A percentile compares a stretch with the other conserved stretches of the same genome.
phyloP scores from a whole-genome alignment of 140 eudicot genomes.

The Stevia rebaudiana region DNA sequence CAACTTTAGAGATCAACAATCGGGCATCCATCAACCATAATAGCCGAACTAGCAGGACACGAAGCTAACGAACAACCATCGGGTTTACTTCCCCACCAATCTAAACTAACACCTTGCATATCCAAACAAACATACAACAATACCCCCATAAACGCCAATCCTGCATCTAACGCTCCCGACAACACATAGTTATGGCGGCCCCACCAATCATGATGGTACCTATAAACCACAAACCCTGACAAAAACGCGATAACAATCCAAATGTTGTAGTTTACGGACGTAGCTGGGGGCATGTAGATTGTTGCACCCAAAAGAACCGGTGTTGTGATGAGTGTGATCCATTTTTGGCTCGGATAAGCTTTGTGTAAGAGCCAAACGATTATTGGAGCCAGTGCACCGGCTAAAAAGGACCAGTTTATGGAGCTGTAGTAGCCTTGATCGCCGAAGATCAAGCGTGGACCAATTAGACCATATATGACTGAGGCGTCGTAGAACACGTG shows the following conservation, averaged over 20 bases:
- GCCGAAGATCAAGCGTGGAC: conserved; percentile 76
- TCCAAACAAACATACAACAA: conserved; percentile 56
- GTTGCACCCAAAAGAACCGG: conserved; percentile 71
- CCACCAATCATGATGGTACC: conserved; percentile 80
- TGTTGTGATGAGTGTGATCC: conserved; percentile 54
- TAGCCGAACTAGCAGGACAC: conserved; percentile 70
- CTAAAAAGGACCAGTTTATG: conserved; percentile 78
- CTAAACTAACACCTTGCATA: conserved; percentile 57
- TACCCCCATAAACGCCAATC: conserved; percentile 84
- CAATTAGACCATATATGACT: conserved; percentile 82
- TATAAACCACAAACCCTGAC: conserved; percentile 70
- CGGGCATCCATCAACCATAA: conserved; percentile 66
- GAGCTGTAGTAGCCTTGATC: conserved; percentile 73
- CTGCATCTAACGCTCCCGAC: conserved; percentile 91
- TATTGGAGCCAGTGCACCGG: conserved; percentile 69
- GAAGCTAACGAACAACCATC: conserved; percentile 83
- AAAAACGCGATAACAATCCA: conserved; percentile 76
- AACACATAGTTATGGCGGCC: conserved; percentile 67
- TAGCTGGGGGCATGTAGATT: conserved; percentile 82
- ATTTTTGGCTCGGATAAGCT: conserved; percentile 60
- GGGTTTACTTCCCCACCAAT: conserved; percentile 81
- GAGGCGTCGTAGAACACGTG: conserved; percentile 91
- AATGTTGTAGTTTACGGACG: conserved; percentile 74
- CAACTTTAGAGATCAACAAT: conserved; percentile 23
- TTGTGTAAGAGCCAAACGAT: conserved; percentile 61